phyloP scores from a whole-genome alignment of 2,329 filamentous ascomycete genomes.

The Dactylellina parvicollis region DNA sequence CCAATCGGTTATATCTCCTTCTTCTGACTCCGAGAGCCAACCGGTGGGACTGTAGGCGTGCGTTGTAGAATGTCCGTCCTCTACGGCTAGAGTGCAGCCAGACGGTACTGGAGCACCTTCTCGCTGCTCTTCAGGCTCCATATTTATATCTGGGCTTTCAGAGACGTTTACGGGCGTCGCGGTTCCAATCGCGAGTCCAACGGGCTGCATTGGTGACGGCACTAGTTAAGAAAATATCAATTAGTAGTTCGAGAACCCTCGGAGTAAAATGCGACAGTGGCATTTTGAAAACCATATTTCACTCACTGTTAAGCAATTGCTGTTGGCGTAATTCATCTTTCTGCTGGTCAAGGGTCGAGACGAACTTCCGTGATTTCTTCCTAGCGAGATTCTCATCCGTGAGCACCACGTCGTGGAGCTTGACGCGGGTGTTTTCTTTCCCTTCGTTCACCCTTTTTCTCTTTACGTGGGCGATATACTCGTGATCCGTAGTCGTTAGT shows the following conservation, averaged over 20 bases:
- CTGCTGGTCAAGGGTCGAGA: not conserved
- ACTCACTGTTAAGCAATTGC: not conserved
- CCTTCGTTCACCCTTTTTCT: constrained; percentile 10
- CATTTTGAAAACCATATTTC: not conserved
- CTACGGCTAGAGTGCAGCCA: no score
- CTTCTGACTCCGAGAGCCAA: no score
- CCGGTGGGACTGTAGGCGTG: no score
- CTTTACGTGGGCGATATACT: constrained; percentile 4
- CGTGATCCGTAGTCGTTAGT: not conserved
- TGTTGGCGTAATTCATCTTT: not conserved
- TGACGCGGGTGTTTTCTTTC: constrained; percentile 13
- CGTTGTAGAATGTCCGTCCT: no score
- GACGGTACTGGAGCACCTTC: no score
- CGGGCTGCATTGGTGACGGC: not conserved
- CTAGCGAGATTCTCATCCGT: not conserved
- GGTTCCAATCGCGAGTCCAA: constrained; percentile 18
- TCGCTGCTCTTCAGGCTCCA: no score
- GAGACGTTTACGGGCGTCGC: no score
- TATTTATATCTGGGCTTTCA: no score
- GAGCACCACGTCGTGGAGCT: constrained; percentile 1
- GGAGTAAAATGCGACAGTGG: not conserved
- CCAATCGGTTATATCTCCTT: no score
- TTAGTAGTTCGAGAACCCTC: not conserved
- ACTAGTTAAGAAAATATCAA: not conserved
- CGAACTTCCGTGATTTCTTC: constrained; percentile 7